Conservation (phyloP, 768 basidiomycete species). For the Leccinum subgranulosum region DNA sequence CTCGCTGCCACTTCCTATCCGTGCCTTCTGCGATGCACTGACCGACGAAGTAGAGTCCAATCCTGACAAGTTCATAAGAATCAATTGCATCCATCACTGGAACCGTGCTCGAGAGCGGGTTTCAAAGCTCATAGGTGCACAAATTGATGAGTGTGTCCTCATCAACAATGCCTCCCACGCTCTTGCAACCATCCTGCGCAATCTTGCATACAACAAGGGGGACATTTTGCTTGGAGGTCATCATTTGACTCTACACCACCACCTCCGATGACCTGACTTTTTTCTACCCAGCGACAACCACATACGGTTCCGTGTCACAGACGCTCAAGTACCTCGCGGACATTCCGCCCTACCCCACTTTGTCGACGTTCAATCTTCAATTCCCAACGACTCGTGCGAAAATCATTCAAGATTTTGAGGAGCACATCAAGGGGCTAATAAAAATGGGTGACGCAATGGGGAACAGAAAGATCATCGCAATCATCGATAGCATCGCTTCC, state of each 20-base stretch:
- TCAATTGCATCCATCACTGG: constrained; percentile 35
- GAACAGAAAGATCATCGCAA: constrained; percentile 52
- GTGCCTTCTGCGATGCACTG: constrained; percentile 40
- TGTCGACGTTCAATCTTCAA: constrained; percentile 43
- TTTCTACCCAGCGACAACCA: constrained; percentile 45
- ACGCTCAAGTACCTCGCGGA: constrained; percentile 56
- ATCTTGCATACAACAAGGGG: constrained; percentile 48
- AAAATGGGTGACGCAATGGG: constrained; percentile 16
- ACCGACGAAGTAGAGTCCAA: constrained; percentile 45
- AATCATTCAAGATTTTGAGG: constrained; percentile 50
- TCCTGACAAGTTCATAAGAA: constrained; percentile 53
- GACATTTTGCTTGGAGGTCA: constrained; percentile 59
- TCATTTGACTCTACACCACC: neutral
- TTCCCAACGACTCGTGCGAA: constrained; percentile 57
- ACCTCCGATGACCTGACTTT: no score
- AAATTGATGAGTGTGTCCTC: constrained; percentile 55
- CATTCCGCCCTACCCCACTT: constrained; percentile 18
- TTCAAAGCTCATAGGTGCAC: constrained; percentile 48
- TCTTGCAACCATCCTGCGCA: constrained; percentile 63
- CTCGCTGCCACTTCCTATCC: constrained; percentile 52
- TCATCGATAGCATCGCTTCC: constrained; percentile 68
- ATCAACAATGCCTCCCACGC: constrained; percentile 32
- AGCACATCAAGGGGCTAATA: constrained; percentile 33
- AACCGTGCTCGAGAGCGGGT: constrained; percentile 41
- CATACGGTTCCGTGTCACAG: constrained; percentile 53